Percentiles rank a stretch among this genome's conserved stretches.
These are phyloP conservation scores for Saccharomycodes ludwigii DNA, from an alignment of 805 yeast genomes.

Conservation along the genomic window DNA sequence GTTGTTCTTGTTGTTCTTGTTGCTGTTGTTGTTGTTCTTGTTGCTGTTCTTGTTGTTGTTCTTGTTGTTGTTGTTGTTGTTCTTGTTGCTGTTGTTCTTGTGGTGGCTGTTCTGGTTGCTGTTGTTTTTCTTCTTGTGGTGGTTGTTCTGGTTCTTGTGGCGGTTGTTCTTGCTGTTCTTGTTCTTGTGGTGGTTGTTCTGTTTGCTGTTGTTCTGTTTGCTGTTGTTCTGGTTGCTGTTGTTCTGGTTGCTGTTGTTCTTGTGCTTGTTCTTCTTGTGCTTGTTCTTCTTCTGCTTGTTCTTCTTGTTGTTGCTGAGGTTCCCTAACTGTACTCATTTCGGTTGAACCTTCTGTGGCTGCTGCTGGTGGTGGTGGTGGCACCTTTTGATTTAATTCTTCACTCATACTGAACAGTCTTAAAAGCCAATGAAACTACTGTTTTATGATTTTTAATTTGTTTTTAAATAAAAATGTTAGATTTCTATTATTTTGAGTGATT, in stretches of 20 bases:
- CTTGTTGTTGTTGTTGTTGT: background rate
- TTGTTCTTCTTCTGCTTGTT: background rate
- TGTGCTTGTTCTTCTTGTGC: background rate
- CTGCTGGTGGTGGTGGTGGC: background rate
- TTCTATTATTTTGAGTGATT: background rate
- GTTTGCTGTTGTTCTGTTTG: background rate
- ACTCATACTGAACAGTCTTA: too few relatives aligned
- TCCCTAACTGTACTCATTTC: background rate
- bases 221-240: background rate
- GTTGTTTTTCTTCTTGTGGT: background rate
- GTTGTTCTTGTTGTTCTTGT: background rate
- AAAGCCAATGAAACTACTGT: too few relatives aligned
- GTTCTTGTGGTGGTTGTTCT: background rate
- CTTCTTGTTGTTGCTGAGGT: background rate
- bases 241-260: background rate
- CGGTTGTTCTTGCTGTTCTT: background rate
- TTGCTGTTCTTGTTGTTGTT: constrained; percentile 3
- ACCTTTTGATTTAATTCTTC: background rate
- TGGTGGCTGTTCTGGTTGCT: background rate
- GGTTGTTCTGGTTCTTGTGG: background rate
- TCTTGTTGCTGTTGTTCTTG: constrained; percentile 2
- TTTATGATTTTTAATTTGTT: background rate
- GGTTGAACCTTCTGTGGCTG: background rate
- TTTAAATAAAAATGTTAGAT: background rate
- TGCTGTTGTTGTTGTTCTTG: background rate